Percentiles rank a stretch among this genome's conserved stretches.
phyloP scores from a whole-genome alignment of 2,329 filamentous ascomycete species.

The Aureobasidium sp. region DNA sequence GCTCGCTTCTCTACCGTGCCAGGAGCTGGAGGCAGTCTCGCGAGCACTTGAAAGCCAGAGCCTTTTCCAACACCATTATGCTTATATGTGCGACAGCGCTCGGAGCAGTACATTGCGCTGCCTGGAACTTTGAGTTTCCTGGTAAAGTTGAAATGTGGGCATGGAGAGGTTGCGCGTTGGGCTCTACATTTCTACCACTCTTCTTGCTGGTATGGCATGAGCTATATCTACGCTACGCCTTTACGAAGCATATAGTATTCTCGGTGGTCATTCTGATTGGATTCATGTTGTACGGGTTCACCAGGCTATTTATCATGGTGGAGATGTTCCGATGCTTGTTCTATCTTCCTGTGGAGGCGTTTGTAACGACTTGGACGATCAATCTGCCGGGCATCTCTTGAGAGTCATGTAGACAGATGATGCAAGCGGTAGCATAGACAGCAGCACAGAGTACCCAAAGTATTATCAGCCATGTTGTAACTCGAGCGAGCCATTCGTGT shows the following conservation, averaged over 20 bases:
- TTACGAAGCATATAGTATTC: not conserved
- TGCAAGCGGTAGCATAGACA: not conserved
- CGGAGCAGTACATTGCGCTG: not conserved
- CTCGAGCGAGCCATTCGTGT: not conserved
- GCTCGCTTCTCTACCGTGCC: not conserved
- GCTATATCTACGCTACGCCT: not conserved
- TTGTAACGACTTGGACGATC: conserved; percentile 1
- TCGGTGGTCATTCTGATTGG: not conserved
- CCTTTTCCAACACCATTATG: not conserved
- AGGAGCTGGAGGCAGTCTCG: not conserved
- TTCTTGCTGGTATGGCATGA: not conserved
- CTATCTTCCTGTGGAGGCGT: not conserved
- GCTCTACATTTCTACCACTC: not conserved
- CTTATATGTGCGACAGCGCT: not conserved
- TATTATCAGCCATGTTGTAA: not conserved
- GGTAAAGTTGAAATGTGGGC: not conserved
- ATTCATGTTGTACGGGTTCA: not conserved
- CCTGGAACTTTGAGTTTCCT: not conserved
- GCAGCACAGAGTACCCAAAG: not conserved
- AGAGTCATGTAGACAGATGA: not conserved
- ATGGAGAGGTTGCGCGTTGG: not conserved
- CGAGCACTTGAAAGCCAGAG: not conserved
- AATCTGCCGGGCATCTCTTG: not conserved
- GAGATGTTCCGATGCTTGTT: conserved; percentile 5
- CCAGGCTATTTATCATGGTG: conserved; percentile 2